Conservation (phyloP, 2,329 filamentous ascomycete genomes). For the Paraphoma chrysanthemicola region DNA sequence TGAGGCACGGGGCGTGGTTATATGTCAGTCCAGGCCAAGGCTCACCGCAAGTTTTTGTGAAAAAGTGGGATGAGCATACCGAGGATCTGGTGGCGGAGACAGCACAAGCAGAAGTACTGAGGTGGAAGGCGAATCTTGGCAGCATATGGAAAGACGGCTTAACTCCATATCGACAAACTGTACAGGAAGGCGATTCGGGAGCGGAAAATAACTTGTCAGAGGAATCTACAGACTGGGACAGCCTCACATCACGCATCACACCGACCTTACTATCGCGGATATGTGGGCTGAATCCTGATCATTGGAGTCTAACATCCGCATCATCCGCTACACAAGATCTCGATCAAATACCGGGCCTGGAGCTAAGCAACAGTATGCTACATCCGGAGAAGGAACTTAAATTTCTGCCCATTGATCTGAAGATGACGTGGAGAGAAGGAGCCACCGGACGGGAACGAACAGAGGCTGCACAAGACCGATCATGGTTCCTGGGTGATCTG, state of each 20-base stretch:
- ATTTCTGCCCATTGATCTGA: conserved; percentile 66
- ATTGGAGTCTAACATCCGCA: conserved; percentile 65
- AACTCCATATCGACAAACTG: conserved; percentile 56
- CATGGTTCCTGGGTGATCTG: conserved; percentile 66
- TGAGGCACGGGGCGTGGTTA: conserved; percentile 70
- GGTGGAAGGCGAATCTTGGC: conserved; percentile 63
- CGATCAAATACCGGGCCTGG: conserved; percentile 67
- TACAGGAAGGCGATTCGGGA: conserved; percentile 33
- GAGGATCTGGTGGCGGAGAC: conserved; percentile 56
- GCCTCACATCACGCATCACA: conserved; percentile 60
- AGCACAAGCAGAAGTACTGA: conserved; percentile 52
- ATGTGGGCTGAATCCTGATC: conserved; percentile 52
- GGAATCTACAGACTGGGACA: conserved; percentile 61
- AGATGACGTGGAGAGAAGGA: conserved; percentile 67
- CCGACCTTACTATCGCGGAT: conserved; percentile 59
- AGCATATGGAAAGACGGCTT: conserved; percentile 62
- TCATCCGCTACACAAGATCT: conserved; percentile 63
- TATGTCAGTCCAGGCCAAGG: conserved; percentile 53
- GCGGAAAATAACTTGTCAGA: conserved; percentile 44
- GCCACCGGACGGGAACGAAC: conserved; percentile 68
- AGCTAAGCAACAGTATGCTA: conserved; percentile 34
- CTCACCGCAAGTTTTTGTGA: conserved; percentile 57
- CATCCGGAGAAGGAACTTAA: conserved; percentile 53
- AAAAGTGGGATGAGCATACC: conserved; percentile 61
- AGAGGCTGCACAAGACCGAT: conserved; percentile 67